These are phyloP conservation scores for Chlamydomonas sphaeroides DNA, from an alignment of 139 green algal genomes.

Conservation along the genomic window DNA sequence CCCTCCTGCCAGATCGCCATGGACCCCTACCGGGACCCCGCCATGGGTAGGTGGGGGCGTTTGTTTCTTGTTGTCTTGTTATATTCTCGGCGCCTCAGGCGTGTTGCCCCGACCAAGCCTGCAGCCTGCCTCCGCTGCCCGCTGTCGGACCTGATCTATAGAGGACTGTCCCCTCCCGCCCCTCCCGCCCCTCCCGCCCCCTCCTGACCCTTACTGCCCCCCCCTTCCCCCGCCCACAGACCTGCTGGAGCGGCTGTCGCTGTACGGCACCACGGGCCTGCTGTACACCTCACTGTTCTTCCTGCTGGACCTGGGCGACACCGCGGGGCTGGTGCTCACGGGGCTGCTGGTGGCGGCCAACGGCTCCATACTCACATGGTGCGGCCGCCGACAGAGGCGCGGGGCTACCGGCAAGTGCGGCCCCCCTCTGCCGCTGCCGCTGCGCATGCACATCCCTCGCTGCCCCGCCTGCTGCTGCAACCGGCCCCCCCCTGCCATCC, in stretches of 20 bases:
- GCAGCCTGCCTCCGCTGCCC: background rate
- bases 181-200: no score
- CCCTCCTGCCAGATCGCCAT: background rate
- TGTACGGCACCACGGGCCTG: background rate
- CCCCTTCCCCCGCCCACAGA: no score
- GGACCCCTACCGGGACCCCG: constrained; percentile 17
- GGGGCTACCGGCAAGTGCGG: background rate
- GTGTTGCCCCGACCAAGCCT: no score
- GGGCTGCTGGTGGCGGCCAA: constrained; percentile 18
- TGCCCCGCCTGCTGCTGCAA: background rate
- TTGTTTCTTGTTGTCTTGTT: no score
- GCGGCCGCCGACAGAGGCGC: background rate
- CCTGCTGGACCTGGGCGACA: constrained; percentile 7
- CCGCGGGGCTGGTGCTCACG: background rate
- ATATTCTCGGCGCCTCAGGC: no score
- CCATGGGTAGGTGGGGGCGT: background rate
- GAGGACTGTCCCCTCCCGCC: no score
- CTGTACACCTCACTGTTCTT: constrained; percentile 23
- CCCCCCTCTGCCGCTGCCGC: background rate
- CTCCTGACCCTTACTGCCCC: no score
- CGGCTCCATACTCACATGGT: constrained; percentile 10
- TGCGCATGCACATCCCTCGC: background rate
- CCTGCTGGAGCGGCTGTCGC: background rate
- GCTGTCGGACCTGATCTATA: background rate
- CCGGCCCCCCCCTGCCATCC: no score